Base-by-base conservation (phyloP, 2,329 filamentous ascomycete species). In the Gliomastix tumulicola region DNA sequence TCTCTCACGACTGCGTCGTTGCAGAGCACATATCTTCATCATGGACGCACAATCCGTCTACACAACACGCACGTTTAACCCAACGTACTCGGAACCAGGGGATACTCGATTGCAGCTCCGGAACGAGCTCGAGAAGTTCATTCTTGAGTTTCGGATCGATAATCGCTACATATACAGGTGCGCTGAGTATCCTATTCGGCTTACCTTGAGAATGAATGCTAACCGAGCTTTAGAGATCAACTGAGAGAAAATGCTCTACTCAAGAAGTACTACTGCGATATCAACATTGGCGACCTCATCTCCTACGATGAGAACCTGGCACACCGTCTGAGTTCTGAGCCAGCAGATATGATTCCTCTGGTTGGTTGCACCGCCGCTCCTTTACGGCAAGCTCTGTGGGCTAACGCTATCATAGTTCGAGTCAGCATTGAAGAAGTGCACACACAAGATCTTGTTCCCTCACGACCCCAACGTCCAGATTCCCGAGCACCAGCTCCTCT, bases 281-380 rank as follows among this genome's bases (percentile, higher is more conserved):
- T 98, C 56, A 89, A 98, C 58, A 87, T 98, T 49, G 87, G 85
- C 43, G 90, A 98, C 58, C 68, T 98, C 41, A 97, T 97, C 59
- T 92, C 84, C 43, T 97, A 89, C 65, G 92, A 94, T 54, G 90
- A 97, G 62, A 88, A 96, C 59, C 73, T 98, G 41, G 92, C 90
- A 20, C 87, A 97, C 60, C 81, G 82, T 54, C 71, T 98, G 43
- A 85, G 84, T 16, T 92, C 85, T 34, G 88, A 96, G 55, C 94
- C 92, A 5, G 84, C 83, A 32, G 89, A 97, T 39, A 84, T 95
- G 38, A 92, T 98, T 41, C 90, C 92, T 41, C 68, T 97, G 37
- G 89, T 94, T 66, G 43, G 78, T 53, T 28, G 17, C 4, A 13
- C 25, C 25, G 13, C 17, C 25, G 11, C 4, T n/a, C 3, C 17